phyloP scores from a whole-genome alignment of 352 stramenopile species.

The Pythium folliculosum region DNA sequence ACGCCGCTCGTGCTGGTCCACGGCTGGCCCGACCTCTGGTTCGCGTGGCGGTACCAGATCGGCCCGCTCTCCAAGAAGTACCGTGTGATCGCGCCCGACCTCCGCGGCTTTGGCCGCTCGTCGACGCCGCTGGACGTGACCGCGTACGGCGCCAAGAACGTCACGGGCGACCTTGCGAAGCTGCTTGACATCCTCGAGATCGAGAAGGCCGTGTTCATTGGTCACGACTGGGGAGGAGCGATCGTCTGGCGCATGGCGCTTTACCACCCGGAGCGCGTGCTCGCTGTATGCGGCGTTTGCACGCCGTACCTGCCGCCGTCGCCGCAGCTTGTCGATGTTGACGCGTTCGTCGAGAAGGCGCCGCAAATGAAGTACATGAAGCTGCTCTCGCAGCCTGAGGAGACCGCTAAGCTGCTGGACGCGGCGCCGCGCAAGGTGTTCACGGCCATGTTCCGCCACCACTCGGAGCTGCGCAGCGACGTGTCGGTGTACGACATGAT shows the following conservation, averaged over 20 bases:
- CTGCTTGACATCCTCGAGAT: slow-evolving; percentile 66
- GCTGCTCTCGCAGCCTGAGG: slow-evolving; percentile 42
- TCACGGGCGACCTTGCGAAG: slow-evolving; percentile 49
- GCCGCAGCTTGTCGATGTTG: slow-evolving; percentile 35
- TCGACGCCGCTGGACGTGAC: slow-evolving; percentile 46
- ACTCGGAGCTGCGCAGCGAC: slow-evolving; percentile 25
- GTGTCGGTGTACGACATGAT: slow-evolving; percentile 15
- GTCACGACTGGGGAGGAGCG: slow-evolving; percentile 72
- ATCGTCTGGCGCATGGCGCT: slow-evolving; percentile 73
- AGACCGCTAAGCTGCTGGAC: slow-evolving; percentile 44
- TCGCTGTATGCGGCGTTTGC: slow-evolving; percentile 58
- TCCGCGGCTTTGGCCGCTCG: slow-evolving; percentile 62
- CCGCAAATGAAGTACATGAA: slow-evolving; percentile 72
- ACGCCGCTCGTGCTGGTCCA: slow-evolving; percentile 67
- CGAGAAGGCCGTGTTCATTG: slow-evolving; percentile 65
- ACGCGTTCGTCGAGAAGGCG: slow-evolving; percentile 45
- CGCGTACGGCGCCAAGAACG: slow-evolving; percentile 59
- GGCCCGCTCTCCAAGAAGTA: slow-evolving; percentile 43
- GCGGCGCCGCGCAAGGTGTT: slow-evolving; percentile 47
- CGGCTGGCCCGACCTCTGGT: slow-evolving; percentile 78
- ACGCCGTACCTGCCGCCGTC: slow-evolving; percentile 64
- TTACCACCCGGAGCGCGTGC: slow-evolving; percentile 60
- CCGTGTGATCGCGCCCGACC: slow-evolving; percentile 61
- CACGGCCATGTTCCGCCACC: slow-evolving; percentile 49
- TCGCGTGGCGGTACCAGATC: slow-evolving; percentile 72